Conservation (phyloP, 2,329 filamentous ascomycete genomes). For the Hymenoscyphus fructigenus region DNA sequence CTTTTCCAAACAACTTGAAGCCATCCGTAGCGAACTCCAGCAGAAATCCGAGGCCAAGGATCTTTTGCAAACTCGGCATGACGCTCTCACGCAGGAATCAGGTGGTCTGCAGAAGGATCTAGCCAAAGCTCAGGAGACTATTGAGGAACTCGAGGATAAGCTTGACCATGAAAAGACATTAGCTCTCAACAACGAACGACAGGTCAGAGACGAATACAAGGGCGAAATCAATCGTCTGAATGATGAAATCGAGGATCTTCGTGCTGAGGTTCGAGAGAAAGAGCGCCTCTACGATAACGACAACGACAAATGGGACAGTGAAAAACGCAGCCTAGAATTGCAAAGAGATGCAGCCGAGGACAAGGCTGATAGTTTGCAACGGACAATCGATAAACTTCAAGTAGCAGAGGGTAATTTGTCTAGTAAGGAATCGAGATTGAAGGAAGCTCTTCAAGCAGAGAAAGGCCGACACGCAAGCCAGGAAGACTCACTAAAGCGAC, state of each 20-base stretch:
- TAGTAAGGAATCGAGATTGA: slow-evolving; percentile 64
- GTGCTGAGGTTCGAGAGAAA: slow-evolving; percentile 64
- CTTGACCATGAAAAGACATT: slow-evolving; percentile 44
- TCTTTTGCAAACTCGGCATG: slow-evolving; percentile 66
- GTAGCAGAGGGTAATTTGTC: slow-evolving; percentile 66
- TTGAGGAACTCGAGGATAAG: slow-evolving; percentile 48
- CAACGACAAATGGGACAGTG: slow-evolving; percentile 70
- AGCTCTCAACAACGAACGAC: slow-evolving; percentile 54
- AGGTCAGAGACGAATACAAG: slow-evolving; percentile 55
- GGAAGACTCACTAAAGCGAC: slow-evolving; percentile 67
- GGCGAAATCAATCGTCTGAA: slow-evolving; percentile 54
- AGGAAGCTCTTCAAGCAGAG: slow-evolving; percentile 69
- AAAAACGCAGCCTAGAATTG: slow-evolving; percentile 62
- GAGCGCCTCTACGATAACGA: slow-evolving; percentile 70
- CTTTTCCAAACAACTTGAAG: slow-evolving; percentile 40
- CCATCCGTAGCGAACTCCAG: slow-evolving; percentile 35
- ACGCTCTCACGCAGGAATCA: slow-evolving; percentile 65
- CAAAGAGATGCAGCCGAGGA: slow-evolving; percentile 68
- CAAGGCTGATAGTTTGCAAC: slow-evolving; percentile 64
- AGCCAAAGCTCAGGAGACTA: slow-evolving; percentile 42
- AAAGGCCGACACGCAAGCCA: slow-evolving; percentile 70
- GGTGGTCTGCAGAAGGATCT: slow-evolving; percentile 66
- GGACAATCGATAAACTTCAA: slow-evolving; percentile 68
- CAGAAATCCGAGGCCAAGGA: slow-evolving; percentile 64
- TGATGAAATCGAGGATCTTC: slow-evolving; percentile 50